Conservation (phyloP, 208 protist species). For the Acanthamoeba triangularis region DNA sequence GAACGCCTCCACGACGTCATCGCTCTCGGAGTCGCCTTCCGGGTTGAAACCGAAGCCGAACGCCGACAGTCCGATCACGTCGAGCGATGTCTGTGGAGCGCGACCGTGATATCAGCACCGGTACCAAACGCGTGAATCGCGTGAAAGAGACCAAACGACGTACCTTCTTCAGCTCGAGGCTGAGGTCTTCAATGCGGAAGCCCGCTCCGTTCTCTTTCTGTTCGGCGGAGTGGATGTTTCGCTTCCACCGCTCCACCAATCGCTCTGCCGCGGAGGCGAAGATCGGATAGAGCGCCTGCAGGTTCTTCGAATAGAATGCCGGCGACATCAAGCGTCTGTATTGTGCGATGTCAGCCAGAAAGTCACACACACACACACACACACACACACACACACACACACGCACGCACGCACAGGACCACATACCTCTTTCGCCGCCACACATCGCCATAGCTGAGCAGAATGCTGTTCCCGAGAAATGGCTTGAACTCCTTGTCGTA, state of each 20-base stretch:
- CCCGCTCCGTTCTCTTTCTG: too few species aligned
- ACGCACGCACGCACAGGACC: too few species aligned
- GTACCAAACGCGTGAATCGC: background rate
- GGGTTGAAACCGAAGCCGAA: conserved; percentile 21
- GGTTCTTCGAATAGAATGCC: conserved; percentile 18
- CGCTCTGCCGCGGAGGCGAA: background rate
- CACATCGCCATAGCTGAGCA: conserved; percentile 11
- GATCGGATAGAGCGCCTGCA: background rate
- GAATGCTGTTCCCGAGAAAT: conserved; percentile 17
- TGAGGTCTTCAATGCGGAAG: background rate
- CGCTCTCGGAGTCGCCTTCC: conserved; percentile 2
- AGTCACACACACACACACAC: too few species aligned
- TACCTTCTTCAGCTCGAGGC: background rate
- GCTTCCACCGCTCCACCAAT: background rate
- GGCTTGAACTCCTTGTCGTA: conserved; percentile 42
- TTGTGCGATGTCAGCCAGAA: background rate
- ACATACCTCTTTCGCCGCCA: background rate
- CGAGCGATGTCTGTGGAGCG: background rate
- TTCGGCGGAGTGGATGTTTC: background rate
- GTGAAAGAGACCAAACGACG: background rate
- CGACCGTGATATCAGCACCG: too few species aligned
- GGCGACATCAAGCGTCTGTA: background rate
- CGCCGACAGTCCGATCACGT: background rate
- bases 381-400: too few species aligned
- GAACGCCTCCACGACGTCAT: conserved; percentile 11